These are phyloP conservation scores for Arctium minus DNA, from an alignment of 129 eudicot genomes.

Conservation along the genomic window DNA sequence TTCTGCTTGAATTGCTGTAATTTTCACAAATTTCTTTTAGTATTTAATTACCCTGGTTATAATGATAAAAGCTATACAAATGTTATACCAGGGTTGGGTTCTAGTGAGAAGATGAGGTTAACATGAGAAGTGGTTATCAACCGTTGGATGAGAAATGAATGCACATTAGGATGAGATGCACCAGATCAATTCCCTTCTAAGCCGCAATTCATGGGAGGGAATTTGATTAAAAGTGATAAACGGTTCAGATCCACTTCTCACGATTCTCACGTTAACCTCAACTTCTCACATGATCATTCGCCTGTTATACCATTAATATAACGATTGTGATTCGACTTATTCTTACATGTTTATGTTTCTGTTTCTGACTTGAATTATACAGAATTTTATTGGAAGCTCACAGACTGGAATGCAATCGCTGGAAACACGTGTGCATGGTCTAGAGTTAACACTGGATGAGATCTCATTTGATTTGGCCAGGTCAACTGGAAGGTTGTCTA, in stretches of 20 bases:
- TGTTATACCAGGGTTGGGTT: background rate
- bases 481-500: constrained; percentile 73
- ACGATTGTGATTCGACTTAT: background rate
- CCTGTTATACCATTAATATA: too few species aligned
- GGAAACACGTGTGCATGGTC: constrained; percentile 85
- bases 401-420: constrained; percentile 67
- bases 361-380: background rate
- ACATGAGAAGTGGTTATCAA: too few species aligned
- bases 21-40: background rate
- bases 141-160: too few species aligned
- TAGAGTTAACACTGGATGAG: constrained; percentile 78
- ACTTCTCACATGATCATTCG: too few species aligned
- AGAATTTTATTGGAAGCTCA: constrained; percentile 89
- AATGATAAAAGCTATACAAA: background rate
- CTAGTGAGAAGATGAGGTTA: too few species aligned
- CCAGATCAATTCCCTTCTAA: too few species aligned
- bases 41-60: background rate
- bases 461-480: constrained; percentile 80
- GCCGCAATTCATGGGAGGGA: too few species aligned
- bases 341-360: background rate
- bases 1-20: background rate
- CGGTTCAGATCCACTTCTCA: too few species aligned
- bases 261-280: too few species aligned
- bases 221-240: too few species aligned
- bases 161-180: too few species aligned